Base-by-base conservation (phyloP, 148 eudicot species). In the Spergularia marina region DNA sequence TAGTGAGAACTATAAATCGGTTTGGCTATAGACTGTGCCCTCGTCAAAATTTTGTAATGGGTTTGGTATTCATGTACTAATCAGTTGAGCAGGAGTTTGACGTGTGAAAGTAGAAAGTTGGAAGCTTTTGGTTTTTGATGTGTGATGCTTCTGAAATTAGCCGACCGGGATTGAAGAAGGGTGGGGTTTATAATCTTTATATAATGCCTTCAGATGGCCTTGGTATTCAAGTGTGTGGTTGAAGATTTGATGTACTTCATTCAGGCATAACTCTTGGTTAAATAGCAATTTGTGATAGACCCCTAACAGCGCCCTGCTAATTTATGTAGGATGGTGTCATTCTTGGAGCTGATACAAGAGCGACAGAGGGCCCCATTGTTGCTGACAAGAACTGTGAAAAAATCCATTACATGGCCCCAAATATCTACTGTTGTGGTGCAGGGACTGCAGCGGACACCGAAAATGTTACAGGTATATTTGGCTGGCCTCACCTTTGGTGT, bases 361-460 rank as follows among this genome's bases (percentile, higher is more conserved):
- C 97, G n/a, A 90, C 98, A 11, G 96, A 86, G 79, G 96, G 98
- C 55, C 97, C 94, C 53, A 94, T 91, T 64, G 96, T 94, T 57
- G 90, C 91, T 70, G 94, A 94, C 79, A 91, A 91, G 81, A 92
- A 92, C 72, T 92, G 94, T 83, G 96, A 94, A 80, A 94, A 91
- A 82, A 94, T 94, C 73, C 97, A 94, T 80, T 91, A 86, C 80
- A 89, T 94, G 97, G 97, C 98, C 6, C 97, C 96, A 44, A 94
- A 91, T 71, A 94, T 91, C n/a, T 94, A 91, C 77, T 91, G 98
- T 73, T 94, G 98, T 87, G 98, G 98, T 76, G 97, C 98, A 61
- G 95, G 98, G 62, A 92, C 97, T 65, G 98, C 98, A 79, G 97
- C 98, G 68, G 98, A 95, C 86, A 95, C 97, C 18, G 96, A 95